Base-by-base conservation (phyloP, 768 basidiomycete species). In the Mycena olivaceomarginata region DNA sequence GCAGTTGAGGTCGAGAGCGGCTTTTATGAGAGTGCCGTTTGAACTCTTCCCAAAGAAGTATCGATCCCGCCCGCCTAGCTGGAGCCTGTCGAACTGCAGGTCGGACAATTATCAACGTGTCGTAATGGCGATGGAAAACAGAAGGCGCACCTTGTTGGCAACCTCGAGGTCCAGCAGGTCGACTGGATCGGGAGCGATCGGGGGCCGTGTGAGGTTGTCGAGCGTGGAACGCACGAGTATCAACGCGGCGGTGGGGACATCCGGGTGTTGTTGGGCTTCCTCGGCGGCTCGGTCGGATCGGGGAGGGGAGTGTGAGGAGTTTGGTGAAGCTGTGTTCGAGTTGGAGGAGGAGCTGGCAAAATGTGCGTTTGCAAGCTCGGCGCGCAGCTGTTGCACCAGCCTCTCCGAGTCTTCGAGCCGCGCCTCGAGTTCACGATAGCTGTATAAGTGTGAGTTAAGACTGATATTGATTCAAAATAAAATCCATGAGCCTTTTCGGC, bases 41-140 rank as follows among this genome's bases (percentile, higher is more conserved):
- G 53, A 60, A 53, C 72, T 67, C 66, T 67, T 66, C 15, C 72
- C 72, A 53, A 67, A 18, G 37, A 74, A 74, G 72, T 45, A 45
- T 45, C 43, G 43, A 45, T 45, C 43, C 43, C 43, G 43, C 43
- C 43, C 43, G 43, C 43, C 43, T 45, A 45, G 43, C 43, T 45
- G 43, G 43, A 45, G 43, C 43, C 6, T 45, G 43, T 45, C 43
- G 43, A 45, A 45, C 43, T 45, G 43, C 43, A 45, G 43, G 43
- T 45, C 43, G 43, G 43, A 45, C 43, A 45, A 45, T 45, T 45
- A 45, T 45, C 5, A 15, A 45, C 43, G 43, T 45, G 43, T 45
- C 43, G 43, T 45, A 45, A 45, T 45, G 43, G 43, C 43, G 15
- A 45, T 45, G 12, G 65, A 13, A 43, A 40, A 13, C 66, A 13